Percentiles rank a stretch among this genome's conserved stretches.
Evolutionary conservation across 1,284 basidiomycete species (phyloP).

Genomic region (Coriolopsis trogii): DNA sequence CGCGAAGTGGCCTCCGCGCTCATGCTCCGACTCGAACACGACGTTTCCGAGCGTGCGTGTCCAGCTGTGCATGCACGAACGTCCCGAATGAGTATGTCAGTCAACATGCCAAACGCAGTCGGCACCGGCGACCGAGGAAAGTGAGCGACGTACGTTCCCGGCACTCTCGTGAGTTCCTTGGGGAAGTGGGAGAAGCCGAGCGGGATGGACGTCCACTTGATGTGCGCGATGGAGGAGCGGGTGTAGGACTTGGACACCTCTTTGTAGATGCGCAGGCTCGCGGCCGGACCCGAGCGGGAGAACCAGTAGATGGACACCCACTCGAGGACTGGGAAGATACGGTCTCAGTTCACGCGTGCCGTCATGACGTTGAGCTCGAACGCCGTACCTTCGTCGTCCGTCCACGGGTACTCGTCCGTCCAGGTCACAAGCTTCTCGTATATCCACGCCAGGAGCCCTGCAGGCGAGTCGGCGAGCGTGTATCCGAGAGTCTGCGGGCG

Average conservation of each 20-base stretch:
- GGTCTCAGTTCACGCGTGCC: not conserved
- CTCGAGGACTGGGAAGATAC: slow-evolving; percentile 53
- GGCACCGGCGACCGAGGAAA: no score
- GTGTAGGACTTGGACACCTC: slow-evolving; percentile 31
- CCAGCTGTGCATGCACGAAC: slow-evolving; percentile 18
- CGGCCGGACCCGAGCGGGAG: slow-evolving; percentile 55
- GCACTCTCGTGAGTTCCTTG: slow-evolving; percentile 40
- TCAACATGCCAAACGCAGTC: no score
- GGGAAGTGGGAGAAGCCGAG: slow-evolving; percentile 55
- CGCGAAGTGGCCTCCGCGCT: slow-evolving; percentile 36
- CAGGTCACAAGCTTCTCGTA: slow-evolving; percentile 58
- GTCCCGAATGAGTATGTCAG: no score
- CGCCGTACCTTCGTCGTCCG: slow-evolving; percentile 49
- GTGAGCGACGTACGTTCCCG: slow-evolving; percentile 45
- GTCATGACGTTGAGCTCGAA: not conserved
- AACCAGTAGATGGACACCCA: slow-evolving; percentile 66
- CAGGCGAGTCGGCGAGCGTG: slow-evolving; percentile 55
- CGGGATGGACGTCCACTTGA: slow-evolving; percentile 38
- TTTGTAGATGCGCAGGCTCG: slow-evolving; percentile 56
- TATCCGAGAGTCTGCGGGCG: slow-evolving; percentile 64
- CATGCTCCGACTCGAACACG: slow-evolving; percentile 31
- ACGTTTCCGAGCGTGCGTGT: slow-evolving; percentile 28
- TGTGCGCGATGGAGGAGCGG: not conserved
- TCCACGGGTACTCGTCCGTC: slow-evolving; percentile 53
- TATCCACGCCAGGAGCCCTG: slow-evolving; percentile 60